Conservation (phyloP, 257 asterid species). For the Ocimum tenuiflorum region DNA sequence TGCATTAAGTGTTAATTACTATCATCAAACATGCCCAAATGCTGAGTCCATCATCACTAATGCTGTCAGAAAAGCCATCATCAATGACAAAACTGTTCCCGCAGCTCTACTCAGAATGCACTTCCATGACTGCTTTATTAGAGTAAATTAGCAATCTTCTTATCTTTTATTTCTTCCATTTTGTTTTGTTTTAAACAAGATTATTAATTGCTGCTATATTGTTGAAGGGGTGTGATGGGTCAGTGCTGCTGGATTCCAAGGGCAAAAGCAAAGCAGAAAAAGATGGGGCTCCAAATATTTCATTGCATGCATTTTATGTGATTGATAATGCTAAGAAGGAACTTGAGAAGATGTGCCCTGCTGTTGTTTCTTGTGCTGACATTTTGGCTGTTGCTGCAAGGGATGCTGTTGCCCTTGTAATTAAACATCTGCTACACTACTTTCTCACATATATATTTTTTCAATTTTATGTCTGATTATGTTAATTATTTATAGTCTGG, state of each 20-base stretch:
- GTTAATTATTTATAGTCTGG: constrained; percentile 64
- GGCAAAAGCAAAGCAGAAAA: constrained; percentile 47
- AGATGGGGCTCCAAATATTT: constrained; percentile 66
- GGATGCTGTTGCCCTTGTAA: constrained; percentile 69
- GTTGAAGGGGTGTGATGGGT: constrained; percentile 73
- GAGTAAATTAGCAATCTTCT: constrained; percentile 31
- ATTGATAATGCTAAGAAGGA: constrained; percentile 54
- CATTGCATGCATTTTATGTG: constrained; percentile 67
- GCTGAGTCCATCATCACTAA: constrained; percentile 36
- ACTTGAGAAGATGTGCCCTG: constrained; percentile 54
- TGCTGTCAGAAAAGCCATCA: constrained; percentile 44
- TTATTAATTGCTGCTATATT: no score
- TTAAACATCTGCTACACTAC: not conserved
- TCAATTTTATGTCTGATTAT: no score
- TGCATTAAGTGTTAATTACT: constrained; percentile 43
- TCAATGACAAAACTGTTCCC: constrained; percentile 56
- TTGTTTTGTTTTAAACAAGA: no score
- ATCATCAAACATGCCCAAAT: constrained; percentile 61
- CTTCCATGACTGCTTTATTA: constrained; percentile 74
- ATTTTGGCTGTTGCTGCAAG: constrained; percentile 73
- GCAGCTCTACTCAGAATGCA: constrained; percentile 78
- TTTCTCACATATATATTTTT: constrained; percentile 12
- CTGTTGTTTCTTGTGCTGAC: constrained; percentile 83
- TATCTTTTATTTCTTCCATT: no score
- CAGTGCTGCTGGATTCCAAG: constrained; percentile 55